Evolutionary conservation across 305 asterid species (phyloP).

Genomic region (Ruellia speciosa): DNA sequence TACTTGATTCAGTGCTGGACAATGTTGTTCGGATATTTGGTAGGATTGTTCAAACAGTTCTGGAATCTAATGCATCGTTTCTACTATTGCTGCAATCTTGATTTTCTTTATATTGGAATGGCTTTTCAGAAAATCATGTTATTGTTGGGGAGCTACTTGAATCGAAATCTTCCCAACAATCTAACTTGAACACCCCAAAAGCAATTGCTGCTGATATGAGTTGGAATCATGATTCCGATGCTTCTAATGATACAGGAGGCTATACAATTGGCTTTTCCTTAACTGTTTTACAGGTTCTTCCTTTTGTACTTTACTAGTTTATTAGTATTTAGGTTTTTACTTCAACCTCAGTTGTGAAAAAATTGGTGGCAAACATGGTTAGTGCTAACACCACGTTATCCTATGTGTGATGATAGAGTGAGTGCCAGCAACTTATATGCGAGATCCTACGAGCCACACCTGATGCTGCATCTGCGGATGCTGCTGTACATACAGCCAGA

Average conservation of each 20-base stretch:
- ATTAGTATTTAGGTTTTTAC: conserved; percentile 24
- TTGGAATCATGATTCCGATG: conserved; percentile 84
- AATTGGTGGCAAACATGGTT: conserved; percentile 16
- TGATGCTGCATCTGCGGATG: conserved; percentile 99
- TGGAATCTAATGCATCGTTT: conserved; percentile 19
- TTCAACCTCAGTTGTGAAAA: conserved; percentile 13
- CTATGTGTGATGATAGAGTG: conserved; percentile 56
- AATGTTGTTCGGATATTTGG: conserved; percentile 79
- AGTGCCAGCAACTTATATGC: conserved; percentile 98
- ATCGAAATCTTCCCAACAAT: conserved; percentile 79
- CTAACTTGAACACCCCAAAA: conserved; percentile 76
- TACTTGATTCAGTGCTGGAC: conserved; percentile 82
- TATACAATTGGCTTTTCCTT: conserved; percentile 84
- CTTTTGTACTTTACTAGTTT: conserved; percentile 12
- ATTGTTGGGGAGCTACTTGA: conserved; percentile 96
- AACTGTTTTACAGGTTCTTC: conserved; percentile 77
- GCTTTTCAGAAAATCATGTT: conserved; percentile 86
- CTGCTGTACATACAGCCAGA: conserved; percentile 95
- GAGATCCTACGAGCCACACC: conserved; percentile 99
- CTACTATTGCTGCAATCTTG: background rate
- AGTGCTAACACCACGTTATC: conserved; percentile 11
- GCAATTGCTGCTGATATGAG: conserved; percentile 55
- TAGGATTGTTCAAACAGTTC: conserved; percentile 30
- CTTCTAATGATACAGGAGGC: conserved; percentile 86
- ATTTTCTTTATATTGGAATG: conserved; percentile 19